A percentile compares a stretch with the other conserved stretches of the same genome.
Conservation (phyloP, 2,329 filamentous ascomycete species). For the Dryadomyces quercus-mongolicae region DNA sequence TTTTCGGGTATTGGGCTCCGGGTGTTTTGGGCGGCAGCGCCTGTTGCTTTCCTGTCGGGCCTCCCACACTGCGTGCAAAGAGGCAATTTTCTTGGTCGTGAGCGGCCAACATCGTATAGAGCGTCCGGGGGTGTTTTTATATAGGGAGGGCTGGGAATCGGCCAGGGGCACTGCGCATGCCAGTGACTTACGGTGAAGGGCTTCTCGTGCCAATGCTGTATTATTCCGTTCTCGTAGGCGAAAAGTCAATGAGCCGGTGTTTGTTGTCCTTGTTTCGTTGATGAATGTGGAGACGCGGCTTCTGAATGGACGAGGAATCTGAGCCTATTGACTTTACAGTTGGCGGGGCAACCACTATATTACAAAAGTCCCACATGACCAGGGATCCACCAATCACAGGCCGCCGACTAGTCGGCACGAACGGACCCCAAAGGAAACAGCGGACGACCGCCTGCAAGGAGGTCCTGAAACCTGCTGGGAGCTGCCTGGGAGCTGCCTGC, state of each 20-base stretch:
- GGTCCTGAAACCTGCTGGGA: neutral
- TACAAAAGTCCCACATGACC: too few species aligned
- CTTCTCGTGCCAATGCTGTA: neutral
- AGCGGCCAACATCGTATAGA: constrained; percentile 54
- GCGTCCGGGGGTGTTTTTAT: neutral
- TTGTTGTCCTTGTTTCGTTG: constrained; percentile 1
- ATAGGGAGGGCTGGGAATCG: neutral
- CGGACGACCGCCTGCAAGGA: neutral
- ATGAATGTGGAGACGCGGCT: neutral
- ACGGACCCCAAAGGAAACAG: neutral
- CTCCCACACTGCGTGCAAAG: constrained; percentile 58
- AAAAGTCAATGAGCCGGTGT: neutral
- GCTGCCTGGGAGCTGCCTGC: too few species aligned
- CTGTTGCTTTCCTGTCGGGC: constrained; percentile 58
- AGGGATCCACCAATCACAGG: too few species aligned
- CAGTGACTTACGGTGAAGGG: neutral
- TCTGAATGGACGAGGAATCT: neutral
- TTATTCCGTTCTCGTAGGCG: neutral
- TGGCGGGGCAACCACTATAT: neutral
- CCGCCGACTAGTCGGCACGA: neutral
- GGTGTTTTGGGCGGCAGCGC: constrained; percentile 59
- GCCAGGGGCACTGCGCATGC: neutral
- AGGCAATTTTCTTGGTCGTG: constrained; percentile 83
- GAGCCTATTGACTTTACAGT: neutral
- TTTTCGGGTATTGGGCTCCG: too few species aligned